Percentiles rank a stretch among this genome's conserved stretches.
Evolutionary conservation across 805 yeast species (phyloP).

Genomic region (Phaffomyces antillensis): DNA sequence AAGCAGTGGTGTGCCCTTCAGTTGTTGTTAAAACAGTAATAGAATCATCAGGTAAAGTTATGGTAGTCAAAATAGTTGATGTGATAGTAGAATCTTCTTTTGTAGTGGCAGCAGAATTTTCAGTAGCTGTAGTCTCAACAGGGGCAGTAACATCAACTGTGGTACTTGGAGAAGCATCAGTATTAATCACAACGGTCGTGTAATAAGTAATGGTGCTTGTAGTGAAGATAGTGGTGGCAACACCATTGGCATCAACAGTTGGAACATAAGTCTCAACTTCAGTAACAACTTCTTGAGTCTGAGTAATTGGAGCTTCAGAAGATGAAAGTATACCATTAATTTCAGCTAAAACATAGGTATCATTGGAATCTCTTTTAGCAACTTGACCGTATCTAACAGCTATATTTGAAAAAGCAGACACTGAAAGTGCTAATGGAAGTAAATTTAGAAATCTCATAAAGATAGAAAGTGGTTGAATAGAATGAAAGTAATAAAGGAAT

Average conservation of each 20-base stretch:
- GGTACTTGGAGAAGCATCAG: background rate
- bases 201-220: background rate
- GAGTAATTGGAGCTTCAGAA: background rate
- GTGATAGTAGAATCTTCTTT: background rate
- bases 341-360: background rate
- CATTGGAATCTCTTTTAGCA: constrained; percentile 15
- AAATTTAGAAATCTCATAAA: constrained; percentile 12
- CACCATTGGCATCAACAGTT: constrained; percentile 19
- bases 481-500: constrained; percentile 16
- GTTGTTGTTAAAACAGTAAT: background rate
- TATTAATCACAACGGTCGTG: background rate
- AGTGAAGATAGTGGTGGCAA: constrained; percentile 3
- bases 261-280: constrained; percentile 15
- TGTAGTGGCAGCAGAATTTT: no score
- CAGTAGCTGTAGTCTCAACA: background rate
- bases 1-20: background rate
- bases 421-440: constrained; percentile 13
- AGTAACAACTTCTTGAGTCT: constrained; percentile 10
- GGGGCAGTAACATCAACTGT: background rate
- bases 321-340: background rate
- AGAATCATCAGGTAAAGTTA: background rate
- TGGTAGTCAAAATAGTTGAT: background rate
- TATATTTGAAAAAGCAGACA: constrained; percentile 17
- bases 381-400: constrained; percentile 19
- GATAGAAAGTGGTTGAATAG: background rate